Percentiles rank a stretch among this genome's conserved stretches.
These are phyloP conservation scores for Tarenaya hassleriana DNA, from an alignment of 345 rosid genomes.

Conservation along the genomic window DNA sequence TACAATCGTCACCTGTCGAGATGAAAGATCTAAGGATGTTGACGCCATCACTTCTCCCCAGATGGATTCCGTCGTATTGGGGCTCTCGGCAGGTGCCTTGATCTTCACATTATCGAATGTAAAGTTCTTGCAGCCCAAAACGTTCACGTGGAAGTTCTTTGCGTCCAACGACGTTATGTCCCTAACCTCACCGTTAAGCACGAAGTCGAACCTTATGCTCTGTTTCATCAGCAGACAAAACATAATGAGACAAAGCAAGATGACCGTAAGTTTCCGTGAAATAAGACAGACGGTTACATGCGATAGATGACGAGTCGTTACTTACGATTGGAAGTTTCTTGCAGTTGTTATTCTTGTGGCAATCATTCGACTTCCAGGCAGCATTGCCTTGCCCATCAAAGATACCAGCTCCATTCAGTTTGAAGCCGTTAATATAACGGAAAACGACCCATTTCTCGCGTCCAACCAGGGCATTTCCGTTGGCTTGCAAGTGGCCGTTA, in stretches of 20 bases:
- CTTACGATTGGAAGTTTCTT: constrained; percentile 28
- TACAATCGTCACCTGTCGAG: constrained; percentile 32
- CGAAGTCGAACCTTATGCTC: constrained; percentile 29
- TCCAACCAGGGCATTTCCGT: constrained; percentile 1
- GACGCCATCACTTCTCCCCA: constrained; percentile 27
- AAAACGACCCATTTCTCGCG: constrained; percentile 25
- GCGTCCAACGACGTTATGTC: too few species aligned
- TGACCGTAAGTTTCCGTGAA: too few species aligned
- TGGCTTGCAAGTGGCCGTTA: constrained; percentile 24
- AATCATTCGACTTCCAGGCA: constrained; percentile 28
- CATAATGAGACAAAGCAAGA: background rate
- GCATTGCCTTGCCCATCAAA: constrained; percentile 29
- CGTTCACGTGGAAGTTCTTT: too few species aligned
- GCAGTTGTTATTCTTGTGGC: constrained; percentile 21
- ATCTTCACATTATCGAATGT: constrained; percentile 23
- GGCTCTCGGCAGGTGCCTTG: constrained; percentile 35
- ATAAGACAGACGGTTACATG: too few species aligned
- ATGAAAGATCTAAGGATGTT: constrained; percentile 23
- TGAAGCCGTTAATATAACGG: constrained; percentile 18
- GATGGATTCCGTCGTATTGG: constrained; percentile 46
- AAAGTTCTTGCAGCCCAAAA: too few species aligned
- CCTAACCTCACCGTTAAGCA: too few species aligned
- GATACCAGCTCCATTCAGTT: constrained; percentile 26
- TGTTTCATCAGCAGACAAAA: background rate
- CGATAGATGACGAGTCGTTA: background rate